These are phyloP conservation scores for Flaveria bidentis DNA, from an alignment of 129 eudicot species.

Conservation along the genomic window DNA sequence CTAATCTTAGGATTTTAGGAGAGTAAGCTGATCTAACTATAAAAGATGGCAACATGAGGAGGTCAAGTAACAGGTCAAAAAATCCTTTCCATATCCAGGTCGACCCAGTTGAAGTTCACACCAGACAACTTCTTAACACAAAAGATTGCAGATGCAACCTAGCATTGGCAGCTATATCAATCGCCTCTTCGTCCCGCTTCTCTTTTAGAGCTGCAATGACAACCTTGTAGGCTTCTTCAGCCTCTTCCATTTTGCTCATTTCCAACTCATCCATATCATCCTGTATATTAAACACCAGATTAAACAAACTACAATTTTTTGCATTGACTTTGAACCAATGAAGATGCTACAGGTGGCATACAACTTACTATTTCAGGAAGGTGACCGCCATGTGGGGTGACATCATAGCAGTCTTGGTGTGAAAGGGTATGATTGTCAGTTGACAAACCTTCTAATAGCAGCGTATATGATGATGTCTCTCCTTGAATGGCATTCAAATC, in stretches of 20 bases:
- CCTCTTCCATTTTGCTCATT: conserved; percentile 63
- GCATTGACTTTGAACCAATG: conserved; percentile 2
- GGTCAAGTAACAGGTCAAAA: too few relatives aligned
- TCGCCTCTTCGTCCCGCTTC: conserved; percentile 78
- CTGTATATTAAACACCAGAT: conserved; percentile 32
- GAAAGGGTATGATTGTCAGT: conserved; percentile 35
- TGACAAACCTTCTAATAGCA: conserved; percentile 68
- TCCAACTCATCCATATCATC: conserved; percentile 59
- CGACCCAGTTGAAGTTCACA: not conserved
- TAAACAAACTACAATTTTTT: not conserved
- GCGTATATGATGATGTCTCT: conserved; percentile 65
- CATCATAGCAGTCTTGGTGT: conserved; percentile 55
- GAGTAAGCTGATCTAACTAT: too few relatives aligned
- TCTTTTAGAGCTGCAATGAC: conserved; percentile 78
- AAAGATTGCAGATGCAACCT: conserved; percentile 70
- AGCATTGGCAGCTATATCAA: conserved; percentile 65
- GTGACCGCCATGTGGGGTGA: conserved; percentile 43
- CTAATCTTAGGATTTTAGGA: too few relatives aligned
- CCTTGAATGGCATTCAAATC: conserved; percentile 64
- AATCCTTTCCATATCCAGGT: too few relatives aligned
- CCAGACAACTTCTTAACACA: conserved; percentile 36
- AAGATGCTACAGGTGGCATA: not conserved
- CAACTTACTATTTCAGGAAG: conserved; percentile 64
- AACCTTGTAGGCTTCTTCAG: conserved; percentile 70
- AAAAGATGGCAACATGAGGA: too few relatives aligned